Evolutionary conservation across 768 basidiomycete species (phyloP).

Genomic region (Vararia minispora): DNA sequence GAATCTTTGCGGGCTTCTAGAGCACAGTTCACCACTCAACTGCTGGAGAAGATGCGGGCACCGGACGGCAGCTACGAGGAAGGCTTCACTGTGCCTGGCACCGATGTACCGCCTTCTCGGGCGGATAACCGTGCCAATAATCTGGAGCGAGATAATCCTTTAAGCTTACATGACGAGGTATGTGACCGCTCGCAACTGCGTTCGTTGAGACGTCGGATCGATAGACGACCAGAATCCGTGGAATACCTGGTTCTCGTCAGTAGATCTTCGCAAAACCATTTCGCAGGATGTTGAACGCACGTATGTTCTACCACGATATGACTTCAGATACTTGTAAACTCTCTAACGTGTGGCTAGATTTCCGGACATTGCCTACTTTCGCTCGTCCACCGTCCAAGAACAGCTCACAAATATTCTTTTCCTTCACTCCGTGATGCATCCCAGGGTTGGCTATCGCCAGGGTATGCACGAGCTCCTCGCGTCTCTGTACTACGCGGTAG

Average conservation of each 20-base stretch:
- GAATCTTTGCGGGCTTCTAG: conserved; percentile 36
- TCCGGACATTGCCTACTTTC: conserved; percentile 93
- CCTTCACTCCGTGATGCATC: conserved; percentile 67
- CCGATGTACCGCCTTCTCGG: conserved; percentile 22
- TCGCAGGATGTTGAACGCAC: conserved; percentile 93
- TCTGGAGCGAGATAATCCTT: conserved; percentile 67
- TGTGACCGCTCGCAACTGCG: conserved; percentile 3
- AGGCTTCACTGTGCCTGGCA: conserved; percentile 47
- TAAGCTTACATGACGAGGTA: conserved; percentile 72
- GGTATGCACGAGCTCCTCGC: conserved; percentile 98
- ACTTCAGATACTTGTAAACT: too few relatives aligned
- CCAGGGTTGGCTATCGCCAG: conserved; percentile 87
- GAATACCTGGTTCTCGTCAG: conserved; percentile 85
- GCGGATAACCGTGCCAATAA: conserved; percentile 23
- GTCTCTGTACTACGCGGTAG: conserved; percentile 70
- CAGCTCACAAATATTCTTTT: conserved; percentile 84
- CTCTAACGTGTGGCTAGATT: too few relatives aligned
- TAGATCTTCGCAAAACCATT: conserved; percentile 85
- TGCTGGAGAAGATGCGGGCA: conserved; percentile 64
- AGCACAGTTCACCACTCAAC: conserved; percentile 40
- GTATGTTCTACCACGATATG: conserved; percentile 32
- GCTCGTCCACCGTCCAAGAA: conserved; percentile 58
- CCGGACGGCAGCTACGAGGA: conserved; percentile 82
- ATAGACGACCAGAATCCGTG: conserved; percentile 66
- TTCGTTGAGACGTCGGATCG: conserved; percentile 3